phyloP scores from a whole-genome alignment of 345 rosid genomes.

The Pseudoturritis turrita region DNA sequence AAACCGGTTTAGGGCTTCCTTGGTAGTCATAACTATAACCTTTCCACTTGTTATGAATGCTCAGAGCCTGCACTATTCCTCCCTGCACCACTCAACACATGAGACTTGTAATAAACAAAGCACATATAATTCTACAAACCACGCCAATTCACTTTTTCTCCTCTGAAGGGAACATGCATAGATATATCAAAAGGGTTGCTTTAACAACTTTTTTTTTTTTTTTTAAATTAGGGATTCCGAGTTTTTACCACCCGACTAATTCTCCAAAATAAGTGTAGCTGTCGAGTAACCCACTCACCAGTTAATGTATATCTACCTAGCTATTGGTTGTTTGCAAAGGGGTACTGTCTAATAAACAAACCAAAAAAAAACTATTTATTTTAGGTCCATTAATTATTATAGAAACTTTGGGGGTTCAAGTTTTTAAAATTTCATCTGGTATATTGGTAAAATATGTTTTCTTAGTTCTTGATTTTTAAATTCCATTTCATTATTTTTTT shows the following conservation, averaged over 20 bases:
- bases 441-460: not conserved
- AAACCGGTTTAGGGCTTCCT: slow-evolving; percentile 58
- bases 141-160: not conserved
- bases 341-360: too few relatives aligned
- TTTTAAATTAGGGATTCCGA: too few relatives aligned
- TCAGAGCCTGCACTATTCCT: slow-evolving; percentile 66
- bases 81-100: slow-evolving; percentile 32
- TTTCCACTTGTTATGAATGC: slow-evolving; percentile 67
- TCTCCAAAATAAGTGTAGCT: too few relatives aligned
- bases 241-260: too few relatives aligned
- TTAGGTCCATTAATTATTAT: not conserved
- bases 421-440: not conserved
- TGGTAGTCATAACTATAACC: slow-evolving; percentile 58
- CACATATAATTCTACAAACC: not conserved
- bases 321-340: too few relatives aligned
- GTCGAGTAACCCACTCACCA: too few relatives aligned
- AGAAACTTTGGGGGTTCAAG: not conserved
- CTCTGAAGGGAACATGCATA: not conserved
- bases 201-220: too few relatives aligned
- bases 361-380: not conserved
- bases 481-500: not conserved
- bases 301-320: not conserved
- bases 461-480: not conserved
- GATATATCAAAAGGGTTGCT: not conserved
- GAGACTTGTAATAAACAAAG: not conserved